Evolutionary conservation across 192 early-diverging fungal species (phyloP), one percentile per base, ranked within the genome.

Genomic region (Rhizoclosmatium sp.): DNA sequence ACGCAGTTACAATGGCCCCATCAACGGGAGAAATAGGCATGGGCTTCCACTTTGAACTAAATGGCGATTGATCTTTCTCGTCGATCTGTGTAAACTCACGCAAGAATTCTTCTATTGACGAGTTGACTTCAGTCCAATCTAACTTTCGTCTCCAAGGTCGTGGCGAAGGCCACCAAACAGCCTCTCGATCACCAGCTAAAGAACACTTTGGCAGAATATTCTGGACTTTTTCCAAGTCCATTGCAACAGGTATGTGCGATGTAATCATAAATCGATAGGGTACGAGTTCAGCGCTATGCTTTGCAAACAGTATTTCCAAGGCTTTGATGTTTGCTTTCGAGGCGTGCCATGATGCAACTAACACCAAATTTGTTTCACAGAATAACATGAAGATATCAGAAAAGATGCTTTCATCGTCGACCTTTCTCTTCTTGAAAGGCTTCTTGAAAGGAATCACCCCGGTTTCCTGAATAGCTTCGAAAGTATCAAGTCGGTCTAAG

Each of bases 231-330:
- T 76, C 82, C 10, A 84, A 84, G 49, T 88, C 88, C 3, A 81
- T 84, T 2, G 66, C 19, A 1, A 92, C 87, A 1, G 92, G 92
- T 0, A 94, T 80, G 47, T 89, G 83, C 10, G 79, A 78, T 16
- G 92, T 71, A 64, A 93, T 90, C 2, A 82, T 81, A 16, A 93
- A 76, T 19, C 93, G 82, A 78, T 88, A 90, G 21, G 91, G 91
- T 59, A 89, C 70, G 0, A 89, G 76, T 47, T 93, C 89, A 2
- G 79, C 46, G 1, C 89, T 86, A 66, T 93, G 92, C 0, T 90
- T 85, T 54, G 84, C 89, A 48, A 93, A 89, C 19, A 94, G 70
- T 3, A 88, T 81, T 65, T 88, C 85, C 42, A 93, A 69, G 1
- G 89, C 93, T 56, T 83, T 68, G 54, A 90, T 77, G 46, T 90